A percentile compares a stretch with the other conserved stretches of the same genome.
These are phyloP conservation scores for Thalia dealbata DNA, from an alignment of 176 grass and related monocot genomes.

Conservation along the genomic window DNA sequence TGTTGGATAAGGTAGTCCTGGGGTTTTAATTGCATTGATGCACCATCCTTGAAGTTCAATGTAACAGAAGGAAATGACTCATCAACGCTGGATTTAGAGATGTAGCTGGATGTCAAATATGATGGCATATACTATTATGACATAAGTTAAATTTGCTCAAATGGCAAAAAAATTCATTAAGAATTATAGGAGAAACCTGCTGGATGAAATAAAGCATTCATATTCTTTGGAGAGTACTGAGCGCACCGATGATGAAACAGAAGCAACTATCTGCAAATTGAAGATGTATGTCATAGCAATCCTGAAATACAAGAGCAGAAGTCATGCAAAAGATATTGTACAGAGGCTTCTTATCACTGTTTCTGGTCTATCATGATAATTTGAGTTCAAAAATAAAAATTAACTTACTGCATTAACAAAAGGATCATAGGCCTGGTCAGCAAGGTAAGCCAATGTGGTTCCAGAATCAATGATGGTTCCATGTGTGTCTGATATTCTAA, in stretches of 20 bases:
- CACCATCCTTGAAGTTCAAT: conserved; percentile 68
- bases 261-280: conserved; percentile 51
- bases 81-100: conserved; percentile 41
- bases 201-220: conserved; percentile 72
- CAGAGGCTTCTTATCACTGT: not conserved
- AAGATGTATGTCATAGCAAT: not conserved
- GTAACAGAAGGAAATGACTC: conserved; percentile 71
- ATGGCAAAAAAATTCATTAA: not conserved
- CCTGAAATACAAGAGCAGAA: not conserved
- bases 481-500: conserved; percentile 80
- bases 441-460: conserved; percentile 87
- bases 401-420: conserved; percentile 73
- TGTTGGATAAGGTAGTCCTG: conserved; percentile 88
- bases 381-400: conserved; percentile 4
- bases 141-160: not conserved
- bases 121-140: too few relatives aligned
- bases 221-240: conserved; percentile 51
- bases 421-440: conserved; percentile 80
- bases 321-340: not conserved
- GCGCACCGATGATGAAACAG: conserved; percentile 45
- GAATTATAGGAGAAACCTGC: conserved; percentile 38
- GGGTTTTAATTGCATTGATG: conserved; percentile 64
- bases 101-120: conserved; percentile 10
- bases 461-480: conserved; percentile 93
- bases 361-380: not conserved